Conservation (phyloP, 805 yeast species). For the Spathaspora gorwiae region DNA sequence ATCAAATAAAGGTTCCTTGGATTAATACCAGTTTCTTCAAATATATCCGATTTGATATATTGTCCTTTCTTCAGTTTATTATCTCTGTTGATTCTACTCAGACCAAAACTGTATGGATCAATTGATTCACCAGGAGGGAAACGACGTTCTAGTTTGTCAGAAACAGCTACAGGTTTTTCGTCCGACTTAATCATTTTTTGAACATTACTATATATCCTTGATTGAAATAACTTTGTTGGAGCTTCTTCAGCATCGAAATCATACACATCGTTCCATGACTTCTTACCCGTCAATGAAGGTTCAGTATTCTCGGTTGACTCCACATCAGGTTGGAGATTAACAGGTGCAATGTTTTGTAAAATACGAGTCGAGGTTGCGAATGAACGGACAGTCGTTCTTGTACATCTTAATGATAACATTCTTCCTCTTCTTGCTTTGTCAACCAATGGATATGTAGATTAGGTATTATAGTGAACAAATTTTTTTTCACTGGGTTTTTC, state of each 20-base stretch:
- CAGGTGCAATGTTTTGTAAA: not conserved
- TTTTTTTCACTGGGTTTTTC: not conserved
- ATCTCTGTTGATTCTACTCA: conserved; percentile 52
- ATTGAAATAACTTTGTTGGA: no score
- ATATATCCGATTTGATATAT: conserved; percentile 26
- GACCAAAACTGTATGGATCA: conserved; percentile 78
- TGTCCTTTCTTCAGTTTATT: conserved; percentile 24
- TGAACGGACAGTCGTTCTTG: not conserved
- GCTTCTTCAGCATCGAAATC: not conserved
- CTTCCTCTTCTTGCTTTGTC: not conserved
- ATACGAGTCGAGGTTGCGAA: not conserved
- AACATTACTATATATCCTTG: no score
- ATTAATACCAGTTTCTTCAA: conserved; percentile 50
- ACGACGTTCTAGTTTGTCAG: conserved; percentile 34
- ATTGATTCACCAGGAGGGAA: conserved; percentile 54
- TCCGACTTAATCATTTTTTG: no score
- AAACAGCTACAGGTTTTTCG: conserved; percentile 8
- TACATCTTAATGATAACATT: not conserved
- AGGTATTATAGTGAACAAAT: no score
- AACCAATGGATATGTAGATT: no score
- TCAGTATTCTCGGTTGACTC: no score
- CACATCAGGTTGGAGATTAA: conserved; percentile 3
- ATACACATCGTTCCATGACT: conserved; percentile 22
- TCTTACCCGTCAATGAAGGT: conserved; percentile 18
- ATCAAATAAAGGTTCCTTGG: conserved; percentile 69